Base-by-base conservation (phyloP, 768 basidiomycete species). In the Rhodotorula kratochvilovae region DNA sequence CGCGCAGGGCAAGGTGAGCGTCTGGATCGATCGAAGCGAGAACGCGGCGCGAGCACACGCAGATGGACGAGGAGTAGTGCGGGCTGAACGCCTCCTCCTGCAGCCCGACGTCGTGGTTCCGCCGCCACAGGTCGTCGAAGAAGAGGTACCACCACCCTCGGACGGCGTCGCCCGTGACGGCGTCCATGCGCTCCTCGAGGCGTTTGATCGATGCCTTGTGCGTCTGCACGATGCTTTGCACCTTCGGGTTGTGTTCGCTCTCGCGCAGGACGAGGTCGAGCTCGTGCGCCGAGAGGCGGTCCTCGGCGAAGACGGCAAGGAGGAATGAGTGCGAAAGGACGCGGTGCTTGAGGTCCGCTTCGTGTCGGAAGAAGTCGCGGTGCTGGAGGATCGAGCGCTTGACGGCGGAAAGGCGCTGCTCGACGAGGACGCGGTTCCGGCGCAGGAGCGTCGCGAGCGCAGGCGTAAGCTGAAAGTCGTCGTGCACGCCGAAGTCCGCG, bases 141-240 rank as follows among this genome's bases (percentile, higher is more conserved):
- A 89, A 86, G 21, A 90, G 82, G 75, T 88, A 90, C 90, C 90
- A 91, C 87, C 89, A 90, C 6, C 86, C 85, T 7, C 84, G 80
- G 2, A 85, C 78, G 72, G 84, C 82, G 3, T 84, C 84, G 16
- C 75, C 73, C 2, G 85, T 81, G 43, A 88, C 86, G 29, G 81
- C 82, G 17, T 79, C 71, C 66, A 87, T 82, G 48, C 90, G 83
- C 43, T 85, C 83, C 78, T 87, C 85, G 1, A 86, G 83, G 31
- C 82, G 81, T 63, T 76, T 79, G 56, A 90, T 84, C 0, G 84
- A 82, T 23, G 76, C 79, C 67, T 84, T 82, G 76, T 83, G 84
- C 11, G 80, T 78, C 39, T 81, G 73, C 77, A 88, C 80, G 43
- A 89, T 77, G 61, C 82, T 75, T n/a, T 83, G 82, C 8, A 89